Evolutionary conservation across 805 yeast species (phyloP), one percentile per base, ranked within the genome.

Genomic region (Candida fluviatilis): DNA sequence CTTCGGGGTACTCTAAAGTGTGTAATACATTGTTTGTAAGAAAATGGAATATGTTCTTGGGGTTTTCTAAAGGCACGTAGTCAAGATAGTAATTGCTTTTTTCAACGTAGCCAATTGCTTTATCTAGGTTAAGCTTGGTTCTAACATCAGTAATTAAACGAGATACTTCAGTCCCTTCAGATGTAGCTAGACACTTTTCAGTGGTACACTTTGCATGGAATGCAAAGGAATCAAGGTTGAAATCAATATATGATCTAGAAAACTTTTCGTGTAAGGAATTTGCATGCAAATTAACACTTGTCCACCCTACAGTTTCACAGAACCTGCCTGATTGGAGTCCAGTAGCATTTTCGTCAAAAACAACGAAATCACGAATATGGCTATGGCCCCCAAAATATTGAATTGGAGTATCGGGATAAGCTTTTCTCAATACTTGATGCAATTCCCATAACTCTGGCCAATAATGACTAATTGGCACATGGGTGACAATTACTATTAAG

Each of bases 361-460:
- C 64, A 5, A 77, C 73, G 58, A 83, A 91, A 58, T 91, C 98
- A 44, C 98, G 69, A 12, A 91, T 79, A 55, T 91, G 98, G 19
- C 95, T 80, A 60, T 91, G 98, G 1, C 97, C 98, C 1, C 97
- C 98, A 60, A 91, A 82, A 50, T 84, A 86, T 56, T 88, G 96
- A 37, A 91, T 84, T 0, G 79, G 66, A 0, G 73, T 70, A 21
- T 69, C 55, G 4, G 95, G 91, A 50, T 76, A 84, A 18, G 60
- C 63, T 18, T 55, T 42, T 42, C 97, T 73, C 18, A 91, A 58
- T 4, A 57, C 58, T 0, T 52, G 31, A 46, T 80, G 80, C 29
- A 82, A 55, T 2, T 59, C 41, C 41, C 60, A 60, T 44, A 77
- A 53, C 52, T 83, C 89, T 3, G 54, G 48, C 81, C 82, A 80